Evolutionary conservation across 148 eudicot species (phyloP), one percentile per base, ranked within the genome.

Genomic region (Fallopia convolvulus): DNA sequence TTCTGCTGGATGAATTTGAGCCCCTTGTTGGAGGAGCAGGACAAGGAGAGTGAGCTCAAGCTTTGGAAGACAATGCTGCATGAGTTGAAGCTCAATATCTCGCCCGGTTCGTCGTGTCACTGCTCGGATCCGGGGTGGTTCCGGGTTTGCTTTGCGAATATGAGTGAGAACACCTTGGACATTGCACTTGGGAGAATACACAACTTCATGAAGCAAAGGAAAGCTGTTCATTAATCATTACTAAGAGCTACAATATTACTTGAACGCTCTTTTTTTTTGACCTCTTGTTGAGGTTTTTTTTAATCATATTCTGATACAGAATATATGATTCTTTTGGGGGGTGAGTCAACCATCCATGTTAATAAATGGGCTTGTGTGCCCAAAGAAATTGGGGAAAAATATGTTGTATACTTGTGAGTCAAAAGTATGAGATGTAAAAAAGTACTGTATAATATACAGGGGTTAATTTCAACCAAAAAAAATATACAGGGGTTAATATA

Each of bases 91-190:
- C 61, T 93, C 18, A 93, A 93, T 72, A 87, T 93, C 0, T 91
- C 98, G 8, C 97, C 98, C 0, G 98, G 98, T 2, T 86, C 84
- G 1, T 91, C 98, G 0, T 91, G 96, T 71, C 98, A 88, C 75
- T 93, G 94, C 50, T 88, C 90, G 0, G 92, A 91, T 13, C 89
- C 94, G 0, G 93, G 98, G 18, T 93, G 98, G 98, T 93, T 93
- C 77, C 81, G 98, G 78, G 97, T 91, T 32, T 93, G 96, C 79
- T 93, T 91, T 81, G 96, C 98, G 0, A 91, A 93, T 55, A 93
- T 93, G 98, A 91, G 91, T 75, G 91, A 93, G 81, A 65, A 81
- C 48, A 93, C 98, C 48, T 82, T 93, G 5, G 83, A 89, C 61
- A 77, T 91, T 77, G 98, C 93, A 20, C 83, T 93, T 41, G 33